phyloP scores from a whole-genome alignment of 371 early-diverging fungal genomes.

The Choanephora cucurbitarum region DNA sequence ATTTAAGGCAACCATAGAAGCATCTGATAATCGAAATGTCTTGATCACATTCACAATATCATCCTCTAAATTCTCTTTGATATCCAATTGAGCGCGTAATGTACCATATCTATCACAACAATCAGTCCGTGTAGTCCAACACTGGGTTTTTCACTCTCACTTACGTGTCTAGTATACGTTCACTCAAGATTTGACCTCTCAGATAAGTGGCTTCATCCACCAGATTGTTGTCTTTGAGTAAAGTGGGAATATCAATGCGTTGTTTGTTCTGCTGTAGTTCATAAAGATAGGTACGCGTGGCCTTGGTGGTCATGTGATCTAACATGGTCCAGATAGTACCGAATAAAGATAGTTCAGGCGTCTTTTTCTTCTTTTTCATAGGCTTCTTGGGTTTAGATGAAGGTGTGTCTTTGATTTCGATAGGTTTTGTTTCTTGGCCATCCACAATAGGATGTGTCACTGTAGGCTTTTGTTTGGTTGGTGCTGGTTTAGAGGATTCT shows the following conservation, averaged over 20 bases:
- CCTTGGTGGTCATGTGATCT: slow-evolving; percentile 47
- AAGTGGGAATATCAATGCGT: slow-evolving; percentile 3
- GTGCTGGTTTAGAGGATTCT: neutral
- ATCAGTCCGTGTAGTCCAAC: neutral
- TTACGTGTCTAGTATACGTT: slow-evolving; percentile 53
- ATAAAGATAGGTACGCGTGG: slow-evolving; percentile 40
- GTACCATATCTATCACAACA: slow-evolving; percentile 30
- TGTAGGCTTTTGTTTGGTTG: neutral
- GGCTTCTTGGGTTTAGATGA: slow-evolving; percentile 15
- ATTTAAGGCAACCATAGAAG: slow-evolving; percentile 42
- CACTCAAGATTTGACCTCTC: slow-evolving; percentile 53
- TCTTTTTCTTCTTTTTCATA: slow-evolving; percentile 36
- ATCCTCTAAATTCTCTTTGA: slow-evolving; percentile 36
- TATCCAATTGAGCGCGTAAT: slow-evolving; percentile 38
- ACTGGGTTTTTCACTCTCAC: slow-evolving; percentile 9
- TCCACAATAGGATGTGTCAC: neutral
- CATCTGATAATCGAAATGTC: slow-evolving; percentile 48
- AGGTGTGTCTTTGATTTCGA: slow-evolving; percentile 5
- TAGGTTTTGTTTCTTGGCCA: neutral
- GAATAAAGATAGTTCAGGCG: slow-evolving; percentile 51
- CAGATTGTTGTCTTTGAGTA: slow-evolving; percentile 20
- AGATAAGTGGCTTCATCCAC: slow-evolving; percentile 30
- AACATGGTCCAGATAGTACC: slow-evolving; percentile 58
- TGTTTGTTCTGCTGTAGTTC: slow-evolving; percentile 22
- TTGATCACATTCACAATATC: slow-evolving; percentile 49